Evolutionary conservation across 1,139 yeast species (phyloP), one percentile per base, ranked within the genome.

Genomic region (Wickerhamomyces sp.): DNA sequence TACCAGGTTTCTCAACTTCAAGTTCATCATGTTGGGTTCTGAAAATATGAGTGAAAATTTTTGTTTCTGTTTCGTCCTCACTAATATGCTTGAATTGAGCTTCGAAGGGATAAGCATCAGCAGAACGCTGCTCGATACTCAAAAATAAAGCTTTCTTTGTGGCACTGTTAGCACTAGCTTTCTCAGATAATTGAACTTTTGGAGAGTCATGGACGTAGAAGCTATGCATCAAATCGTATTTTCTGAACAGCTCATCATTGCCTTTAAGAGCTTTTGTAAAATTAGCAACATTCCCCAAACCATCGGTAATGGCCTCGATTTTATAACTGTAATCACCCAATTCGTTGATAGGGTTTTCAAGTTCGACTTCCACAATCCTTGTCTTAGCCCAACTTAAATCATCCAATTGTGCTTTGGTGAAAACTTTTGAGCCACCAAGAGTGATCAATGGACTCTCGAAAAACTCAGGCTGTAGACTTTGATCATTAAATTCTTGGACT

Each of bases 121-220:
- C 45, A 52, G 58, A 52, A 10, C 54, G 46, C 15, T 53, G 54
- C 34, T 65, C 69, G 33, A 67, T 54, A 10, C 57, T 54, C 10
- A 68, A 41, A 8, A 76, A 58, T 15, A 84, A 65, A 2, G 79
- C 75, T 27, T 67, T 59, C 33, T 68, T 61, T 0, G 79, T 73
- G 11, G 65, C 64, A 5, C 72, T 58, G 44, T 76, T 77, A 11
- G 60, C 52, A 43, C 67, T 61, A 29, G 63, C 50, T 42, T 54
- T 60, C 42, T 66, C 71, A 26, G 57, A 59, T 37, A 76, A 62
- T 13, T 71, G 63, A 14, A 76, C 69, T 43, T 67, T 66, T 9
- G 94, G 93, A 4, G 82, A 69, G 26, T 79, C 78, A 54, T 84
- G 86, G n/a, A 87, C 77, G 18, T 69, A 69, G 50, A 85, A 75